These are phyloP conservation scores for Syzygium aromaticum DNA, from an alignment of 345 rosid genomes.

Conservation along the genomic window DNA sequence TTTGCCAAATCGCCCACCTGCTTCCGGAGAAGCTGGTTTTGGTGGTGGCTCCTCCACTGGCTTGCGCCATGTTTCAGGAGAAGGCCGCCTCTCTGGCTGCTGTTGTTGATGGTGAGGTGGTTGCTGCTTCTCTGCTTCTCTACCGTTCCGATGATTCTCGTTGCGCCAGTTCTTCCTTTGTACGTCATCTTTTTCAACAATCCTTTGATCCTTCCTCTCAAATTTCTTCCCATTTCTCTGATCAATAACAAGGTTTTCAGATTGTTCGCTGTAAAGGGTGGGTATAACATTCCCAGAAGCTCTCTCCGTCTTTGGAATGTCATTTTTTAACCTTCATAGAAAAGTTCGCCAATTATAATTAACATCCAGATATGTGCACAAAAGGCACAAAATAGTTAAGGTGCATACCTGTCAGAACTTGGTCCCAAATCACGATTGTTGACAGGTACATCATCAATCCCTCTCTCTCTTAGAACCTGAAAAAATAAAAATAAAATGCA, in stretches of 20 bases:
- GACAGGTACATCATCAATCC: slow-evolving; percentile 33
- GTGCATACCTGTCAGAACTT: slow-evolving; percentile 41
- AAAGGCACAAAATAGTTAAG: neutral
- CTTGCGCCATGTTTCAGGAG: slow-evolving; percentile 85
- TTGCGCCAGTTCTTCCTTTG: slow-evolving; percentile 59
- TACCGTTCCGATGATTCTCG: slow-evolving; percentile 34
- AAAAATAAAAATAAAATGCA: neutral
- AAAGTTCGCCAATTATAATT: neutral
- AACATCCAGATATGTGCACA: neutral
- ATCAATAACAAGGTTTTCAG: slow-evolving; percentile 27
- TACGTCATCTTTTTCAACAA: slow-evolving; percentile 39
- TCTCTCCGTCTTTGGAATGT: slow-evolving; percentile 32
- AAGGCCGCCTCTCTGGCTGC: slow-evolving; percentile 46
- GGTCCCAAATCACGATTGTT: slow-evolving; percentile 32
- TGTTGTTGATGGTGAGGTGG: slow-evolving; percentile 20
- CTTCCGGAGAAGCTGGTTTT: slow-evolving; percentile 46
- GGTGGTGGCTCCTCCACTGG: slow-evolving; percentile 32
- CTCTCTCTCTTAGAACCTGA: slow-evolving; percentile 73
- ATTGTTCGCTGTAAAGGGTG: slow-evolving; percentile 22
- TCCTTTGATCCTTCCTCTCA: slow-evolving; percentile 44
- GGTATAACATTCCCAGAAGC: slow-evolving; percentile 26
- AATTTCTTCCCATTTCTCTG: slow-evolving; percentile 34
- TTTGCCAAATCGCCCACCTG: slow-evolving; percentile 48
- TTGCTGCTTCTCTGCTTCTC: slow-evolving; percentile 34
- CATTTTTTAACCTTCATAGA: slow-evolving; percentile 33